Evolutionary conservation across 805 yeast genomes (phyloP).

Genomic region (Candida pseudoglaebosa): DNA sequence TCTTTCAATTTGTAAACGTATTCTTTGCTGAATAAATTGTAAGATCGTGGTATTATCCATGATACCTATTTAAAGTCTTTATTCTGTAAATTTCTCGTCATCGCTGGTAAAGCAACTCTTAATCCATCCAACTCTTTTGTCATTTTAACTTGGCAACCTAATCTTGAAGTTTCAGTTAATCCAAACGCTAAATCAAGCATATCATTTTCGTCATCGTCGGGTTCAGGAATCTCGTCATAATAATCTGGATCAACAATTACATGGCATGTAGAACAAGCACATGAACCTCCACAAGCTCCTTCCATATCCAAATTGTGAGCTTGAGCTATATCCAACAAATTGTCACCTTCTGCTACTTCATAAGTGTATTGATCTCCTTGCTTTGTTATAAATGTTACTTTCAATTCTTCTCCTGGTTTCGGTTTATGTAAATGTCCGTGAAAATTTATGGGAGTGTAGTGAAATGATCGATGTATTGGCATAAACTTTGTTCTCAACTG

Average conservation of each 20-base stretch:
- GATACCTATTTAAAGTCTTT: conserved; percentile 77
- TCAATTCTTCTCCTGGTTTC: conserved; percentile 83
- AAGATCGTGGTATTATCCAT: no score
- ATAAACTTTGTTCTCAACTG: background rate
- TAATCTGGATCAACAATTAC: conserved; percentile 93
- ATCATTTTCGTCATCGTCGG: conserved; percentile 96
- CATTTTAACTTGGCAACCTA: conserved; percentile 94
- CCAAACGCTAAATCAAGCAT: conserved; percentile 98
- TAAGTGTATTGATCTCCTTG: conserved; percentile 80
- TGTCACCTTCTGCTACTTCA: conserved; percentile 92
- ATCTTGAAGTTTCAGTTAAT: conserved; percentile 89
- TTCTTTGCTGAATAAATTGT: no score
- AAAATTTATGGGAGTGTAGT: conserved; percentile 14
- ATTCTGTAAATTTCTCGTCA: conserved; percentile 89
- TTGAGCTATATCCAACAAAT: conserved; percentile 90
- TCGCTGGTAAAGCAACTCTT: conserved; percentile 92
- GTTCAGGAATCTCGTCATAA: conserved; percentile 89
- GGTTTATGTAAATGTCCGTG: conserved; percentile 93
- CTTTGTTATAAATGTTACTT: conserved; percentile 82
- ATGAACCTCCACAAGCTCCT: conserved; percentile 97
- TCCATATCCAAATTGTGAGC: conserved; percentile 93
- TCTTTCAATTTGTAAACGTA: no score
- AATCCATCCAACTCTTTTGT: conserved; percentile 87
- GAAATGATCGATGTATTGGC: conserved; percentile 9
- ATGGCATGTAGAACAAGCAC: conserved; percentile 98